Evolutionary conservation across 2,329 filamentous ascomycete species (phyloP).

Genomic region (Hymenoscyphus fructigenus): DNA sequence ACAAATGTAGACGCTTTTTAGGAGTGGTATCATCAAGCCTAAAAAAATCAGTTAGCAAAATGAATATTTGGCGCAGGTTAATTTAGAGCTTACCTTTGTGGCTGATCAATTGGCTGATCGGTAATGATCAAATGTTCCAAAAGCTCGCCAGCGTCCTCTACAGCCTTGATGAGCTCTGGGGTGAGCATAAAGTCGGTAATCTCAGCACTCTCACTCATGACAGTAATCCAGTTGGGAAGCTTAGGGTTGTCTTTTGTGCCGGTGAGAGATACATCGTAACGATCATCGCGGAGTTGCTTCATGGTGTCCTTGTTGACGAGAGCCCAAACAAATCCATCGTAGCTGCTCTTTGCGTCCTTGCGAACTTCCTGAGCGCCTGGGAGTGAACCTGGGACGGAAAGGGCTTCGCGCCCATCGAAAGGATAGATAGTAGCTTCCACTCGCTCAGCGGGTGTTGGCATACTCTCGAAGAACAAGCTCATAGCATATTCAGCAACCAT

Average conservation of each 20-base stretch:
- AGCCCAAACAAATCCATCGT: slow-evolving; percentile 92
- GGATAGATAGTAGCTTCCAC: slow-evolving; percentile 78
- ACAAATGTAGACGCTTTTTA: slow-evolving; percentile 83
- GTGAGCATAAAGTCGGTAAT: slow-evolving; percentile 86
- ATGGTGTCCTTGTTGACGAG: slow-evolving; percentile 94
- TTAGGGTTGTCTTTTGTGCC: slow-evolving; percentile 90
- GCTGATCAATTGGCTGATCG: slow-evolving; percentile 87
- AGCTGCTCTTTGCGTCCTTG: slow-evolving; percentile 63
- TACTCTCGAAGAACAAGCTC: slow-evolving; percentile 77
- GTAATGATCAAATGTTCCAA: slow-evolving; percentile 87
- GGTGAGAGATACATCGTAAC: slow-evolving; percentile 92
- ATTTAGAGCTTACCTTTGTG: slow-evolving; percentile 64
- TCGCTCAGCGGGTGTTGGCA: slow-evolving; percentile 67
- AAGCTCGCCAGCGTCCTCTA: slow-evolving; percentile 73
- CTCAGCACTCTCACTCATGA: slow-evolving; percentile 97
- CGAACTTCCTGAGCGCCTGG: slow-evolving; percentile 59
- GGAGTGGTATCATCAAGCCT: slow-evolving; percentile 81
- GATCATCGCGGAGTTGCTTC: slow-evolving; percentile 84
- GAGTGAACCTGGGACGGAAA: slow-evolving; percentile 65
- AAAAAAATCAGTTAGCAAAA: slow-evolving; percentile 17
- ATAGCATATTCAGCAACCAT: slow-evolving; percentile 63
- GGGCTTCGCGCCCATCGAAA: slow-evolving; percentile 88
- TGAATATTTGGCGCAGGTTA: background rate
- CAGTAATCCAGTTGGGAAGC: slow-evolving; percentile 83
- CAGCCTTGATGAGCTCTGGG: slow-evolving; percentile 78